Percentiles rank a stretch among this genome's conserved stretches.
phyloP scores from a whole-genome alignment of 2,329 filamentous ascomycete species.

The Ascochyta fabae region DNA sequence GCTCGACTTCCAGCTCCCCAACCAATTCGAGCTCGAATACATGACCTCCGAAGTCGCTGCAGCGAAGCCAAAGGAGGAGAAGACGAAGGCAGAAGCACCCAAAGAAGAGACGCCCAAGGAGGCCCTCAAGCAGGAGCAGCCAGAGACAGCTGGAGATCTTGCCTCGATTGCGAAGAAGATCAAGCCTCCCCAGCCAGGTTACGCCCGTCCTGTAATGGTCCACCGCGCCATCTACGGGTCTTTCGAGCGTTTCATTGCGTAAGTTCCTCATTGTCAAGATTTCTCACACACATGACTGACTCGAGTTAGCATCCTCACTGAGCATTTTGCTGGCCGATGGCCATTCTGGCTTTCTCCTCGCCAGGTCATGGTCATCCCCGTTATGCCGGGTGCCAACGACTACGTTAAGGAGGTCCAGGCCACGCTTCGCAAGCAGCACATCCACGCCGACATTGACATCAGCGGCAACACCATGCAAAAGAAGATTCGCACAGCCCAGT shows the following conservation, averaged over 20 bases:
- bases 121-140: slow-evolving; percentile 29
- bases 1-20: slow-evolving; percentile 84
- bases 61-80: slow-evolving; percentile 49
- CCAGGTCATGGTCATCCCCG: slow-evolving; percentile 79
- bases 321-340: slow-evolving; percentile 89
- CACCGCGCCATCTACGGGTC: slow-evolving; percentile 81
- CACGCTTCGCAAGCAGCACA: slow-evolving; percentile 69
- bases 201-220: slow-evolving; percentile 83
- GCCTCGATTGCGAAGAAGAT: slow-evolving; percentile 33
- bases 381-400: slow-evolving; percentile 73
- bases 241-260: slow-evolving; percentile 71
- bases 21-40: slow-evolving; percentile 88
- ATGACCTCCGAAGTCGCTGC: slow-evolving; percentile 70
- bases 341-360: slow-evolving; percentile 88
- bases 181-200: slow-evolving; percentile 55
- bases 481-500: slow-evolving; percentile 83
- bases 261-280: slow-evolving; percentile 17
- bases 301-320: slow-evolving; percentile 66
- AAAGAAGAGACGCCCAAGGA: slow-evolving; percentile 36
- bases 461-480: slow-evolving; percentile 84
- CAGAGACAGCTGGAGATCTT: slow-evolving; percentile 21
- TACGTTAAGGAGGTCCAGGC: slow-evolving; percentile 76
- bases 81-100: slow-evolving; percentile 30
- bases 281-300: not conserved
- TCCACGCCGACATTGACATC: slow-evolving; percentile 75